These are phyloP conservation scores for Eucommia ulmoides DNA, from an alignment of 257 asterid species.

Conservation along the genomic window DNA sequence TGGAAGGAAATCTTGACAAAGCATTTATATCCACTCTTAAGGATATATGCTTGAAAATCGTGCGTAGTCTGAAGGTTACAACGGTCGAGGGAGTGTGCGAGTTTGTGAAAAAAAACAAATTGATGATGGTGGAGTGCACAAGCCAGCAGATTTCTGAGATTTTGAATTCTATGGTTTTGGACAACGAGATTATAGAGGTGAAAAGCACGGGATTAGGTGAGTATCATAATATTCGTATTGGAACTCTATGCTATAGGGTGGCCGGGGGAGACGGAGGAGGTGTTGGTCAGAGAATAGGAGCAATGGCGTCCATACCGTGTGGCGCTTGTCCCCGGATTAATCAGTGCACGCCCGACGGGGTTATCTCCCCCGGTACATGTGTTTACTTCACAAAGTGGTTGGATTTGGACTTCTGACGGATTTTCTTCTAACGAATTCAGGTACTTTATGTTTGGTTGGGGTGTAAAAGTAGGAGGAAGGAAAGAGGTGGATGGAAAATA, in stretches of 20 bases:
- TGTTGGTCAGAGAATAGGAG: conserved; percentile 24
- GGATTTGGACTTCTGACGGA: too few relatives aligned
- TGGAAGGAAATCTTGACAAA: conserved; percentile 37
- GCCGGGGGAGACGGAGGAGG: conserved; percentile 18
- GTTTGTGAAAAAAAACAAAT: conserved; percentile 9
- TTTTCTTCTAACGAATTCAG: too few relatives aligned
- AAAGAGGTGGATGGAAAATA: too few relatives aligned
- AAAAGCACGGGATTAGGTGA: conserved; percentile 72
- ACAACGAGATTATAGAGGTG: conserved; percentile 46
- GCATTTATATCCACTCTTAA: conserved; percentile 20
- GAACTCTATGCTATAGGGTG: conserved; percentile 37
- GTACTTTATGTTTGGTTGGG: too few relatives aligned
- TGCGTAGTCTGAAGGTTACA: conserved; percentile 24
- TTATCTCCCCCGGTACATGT: conserved; percentile 54
- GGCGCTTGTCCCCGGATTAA: conserved; percentile 54
- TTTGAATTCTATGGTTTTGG: conserved; percentile 41
- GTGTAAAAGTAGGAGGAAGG: too few relatives aligned
- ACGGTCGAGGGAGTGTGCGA: conserved; percentile 29
- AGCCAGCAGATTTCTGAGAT: conserved; percentile 29
- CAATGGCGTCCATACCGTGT: conserved; percentile 61
- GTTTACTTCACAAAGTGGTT: conserved; percentile 58
- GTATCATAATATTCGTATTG: conserved; percentile 36
- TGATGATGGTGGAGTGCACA: conserved; percentile 17
- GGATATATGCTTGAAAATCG: conserved; percentile 13
- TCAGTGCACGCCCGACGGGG: conserved; percentile 49